phyloP scores from a whole-genome alignment of 441 rosid genomes.

The Populus hybrid region DNA sequence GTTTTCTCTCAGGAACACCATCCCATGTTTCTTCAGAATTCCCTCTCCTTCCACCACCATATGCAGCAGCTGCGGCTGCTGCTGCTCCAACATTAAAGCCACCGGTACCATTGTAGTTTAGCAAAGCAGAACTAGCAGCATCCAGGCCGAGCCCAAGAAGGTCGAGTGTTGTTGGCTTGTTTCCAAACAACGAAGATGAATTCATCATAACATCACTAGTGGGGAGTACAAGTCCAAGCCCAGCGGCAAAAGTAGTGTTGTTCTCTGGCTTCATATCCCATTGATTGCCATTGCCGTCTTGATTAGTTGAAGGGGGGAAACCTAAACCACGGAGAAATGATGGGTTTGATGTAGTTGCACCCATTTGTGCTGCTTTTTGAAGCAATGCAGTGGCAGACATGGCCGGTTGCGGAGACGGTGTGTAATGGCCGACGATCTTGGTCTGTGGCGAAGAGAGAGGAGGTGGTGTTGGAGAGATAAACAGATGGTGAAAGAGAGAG shows the following conservation, averaged over 20 bases:
- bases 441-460: slow-evolving; percentile 33
- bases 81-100: slow-evolving; percentile 31
- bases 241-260: slow-evolving; percentile 21
- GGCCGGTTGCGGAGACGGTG: slow-evolving; percentile 45
- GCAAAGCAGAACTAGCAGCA: slow-evolving; percentile 50
- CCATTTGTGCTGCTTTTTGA: slow-evolving; percentile 90
- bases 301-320: slow-evolving; percentile 37
- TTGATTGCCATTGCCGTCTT: slow-evolving; percentile 13
- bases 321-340: slow-evolving; percentile 71
- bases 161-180: slow-evolving; percentile 73
- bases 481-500: slow-evolving; percentile 51
- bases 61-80: slow-evolving; percentile 8
- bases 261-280: slow-evolving; percentile 34
- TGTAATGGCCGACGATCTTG: slow-evolving; percentile 33
- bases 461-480: slow-evolving; percentile 39
- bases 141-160: slow-evolving; percentile 81
- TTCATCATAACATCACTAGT: slow-evolving; percentile 48
- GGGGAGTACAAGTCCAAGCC: slow-evolving; percentile 56
- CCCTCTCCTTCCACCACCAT: slow-evolving; percentile 25
- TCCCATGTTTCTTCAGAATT: slow-evolving; percentile 40
- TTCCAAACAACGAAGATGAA: slow-evolving; percentile 50
- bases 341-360: slow-evolving; percentile 59
- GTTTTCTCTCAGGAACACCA: slow-evolving; percentile 29
- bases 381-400: slow-evolving; percentile 96
- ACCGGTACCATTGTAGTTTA: slow-evolving; percentile 38